Evolutionary conservation across 1,284 basidiomycete genomes (phyloP).

Genomic region (Bondarzewia mesenterica): DNA sequence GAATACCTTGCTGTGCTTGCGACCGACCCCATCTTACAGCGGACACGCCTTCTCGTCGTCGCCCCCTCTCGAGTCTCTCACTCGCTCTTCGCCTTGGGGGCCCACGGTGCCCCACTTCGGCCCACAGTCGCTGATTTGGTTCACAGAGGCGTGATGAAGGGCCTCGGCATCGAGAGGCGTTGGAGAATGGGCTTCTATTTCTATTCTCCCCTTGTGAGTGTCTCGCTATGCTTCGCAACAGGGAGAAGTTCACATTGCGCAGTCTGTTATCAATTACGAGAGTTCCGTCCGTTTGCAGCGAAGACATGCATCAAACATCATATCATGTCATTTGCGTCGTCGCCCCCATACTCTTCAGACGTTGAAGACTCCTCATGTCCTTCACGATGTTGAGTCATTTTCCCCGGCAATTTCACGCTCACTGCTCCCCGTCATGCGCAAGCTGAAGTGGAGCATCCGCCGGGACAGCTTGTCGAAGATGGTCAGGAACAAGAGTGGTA

Average conservation of each 20-base stretch:
- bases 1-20: conserved; percentile 39
- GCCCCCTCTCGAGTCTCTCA: conserved; percentile 61
- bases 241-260: no score
- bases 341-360: conserved; percentile 23
- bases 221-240: conserved; percentile 2
- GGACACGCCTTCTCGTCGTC: conserved; percentile 46
- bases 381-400: conserved; percentile 45
- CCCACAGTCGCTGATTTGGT: conserved; percentile 60
- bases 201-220: conserved; percentile 48
- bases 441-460: conserved; percentile 51
- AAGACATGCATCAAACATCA: conserved; percentile 36
- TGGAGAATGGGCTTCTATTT: conserved; percentile 60
- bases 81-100: conserved; percentile 47
- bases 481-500: conserved; percentile 27
- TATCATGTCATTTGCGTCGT: conserved; percentile 37
- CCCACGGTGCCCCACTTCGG: conserved; percentile 44
- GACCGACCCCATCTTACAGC: conserved; percentile 54
- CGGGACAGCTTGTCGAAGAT: conserved; percentile 46
- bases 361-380: conserved; percentile 36
- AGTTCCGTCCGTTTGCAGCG: conserved; percentile 40
- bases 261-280: conserved; percentile 58
- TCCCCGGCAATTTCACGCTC: conserved; percentile 40
- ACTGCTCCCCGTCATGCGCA: conserved; percentile 45
- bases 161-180: conserved; percentile 52
- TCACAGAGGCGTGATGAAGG: conserved; percentile 58